These are phyloP conservation scores for Candida freyschussii DNA, from an alignment of 1,139 yeast species.

Conservation along the genomic window DNA sequence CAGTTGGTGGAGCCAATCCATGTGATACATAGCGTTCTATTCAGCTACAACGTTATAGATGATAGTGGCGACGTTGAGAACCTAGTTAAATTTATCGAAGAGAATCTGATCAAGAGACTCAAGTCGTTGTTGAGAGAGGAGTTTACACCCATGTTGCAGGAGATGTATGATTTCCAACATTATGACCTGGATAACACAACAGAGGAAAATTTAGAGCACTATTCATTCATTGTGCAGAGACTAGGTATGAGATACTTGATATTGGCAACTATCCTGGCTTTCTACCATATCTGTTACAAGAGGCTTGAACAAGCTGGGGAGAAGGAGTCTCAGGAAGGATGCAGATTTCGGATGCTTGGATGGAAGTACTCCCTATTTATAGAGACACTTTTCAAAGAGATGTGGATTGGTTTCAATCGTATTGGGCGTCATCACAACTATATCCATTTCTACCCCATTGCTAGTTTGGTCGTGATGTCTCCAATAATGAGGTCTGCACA, in stretches of 20 bases:
- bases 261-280: constrained; percentile 9
- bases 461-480: constrained; percentile 12
- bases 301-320: constrained; percentile 12
- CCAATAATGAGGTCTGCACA: constrained; percentile 15
- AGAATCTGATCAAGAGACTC: constrained; percentile 8
- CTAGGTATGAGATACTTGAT: constrained; percentile 10
- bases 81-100: constrained; percentile 12
- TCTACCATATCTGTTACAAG: constrained; percentile 15
- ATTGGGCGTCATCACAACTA: constrained; percentile 10
- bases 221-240: constrained; percentile 8
- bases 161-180: constrained; percentile 3
- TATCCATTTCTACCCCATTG: constrained; percentile 8
- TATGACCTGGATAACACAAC: constrained; percentile 10
- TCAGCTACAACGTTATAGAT: constrained; percentile 14
- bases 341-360: constrained; percentile 7
- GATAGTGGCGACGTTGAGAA: constrained; percentile 15
- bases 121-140: constrained; percentile 10
- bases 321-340: constrained; percentile 4
- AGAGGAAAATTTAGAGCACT: constrained; percentile 5
- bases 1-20: constrained; percentile 11
- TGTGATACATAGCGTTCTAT: constrained; percentile 11
- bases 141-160: constrained; percentile 10
- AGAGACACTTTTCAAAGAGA: constrained; percentile 10
- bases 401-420: constrained; percentile 14
- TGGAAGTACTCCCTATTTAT: constrained; percentile 15